Base-by-base conservation (phyloP, 371 early-diverging fungal species). In the Rhizopus sp. region DNA sequence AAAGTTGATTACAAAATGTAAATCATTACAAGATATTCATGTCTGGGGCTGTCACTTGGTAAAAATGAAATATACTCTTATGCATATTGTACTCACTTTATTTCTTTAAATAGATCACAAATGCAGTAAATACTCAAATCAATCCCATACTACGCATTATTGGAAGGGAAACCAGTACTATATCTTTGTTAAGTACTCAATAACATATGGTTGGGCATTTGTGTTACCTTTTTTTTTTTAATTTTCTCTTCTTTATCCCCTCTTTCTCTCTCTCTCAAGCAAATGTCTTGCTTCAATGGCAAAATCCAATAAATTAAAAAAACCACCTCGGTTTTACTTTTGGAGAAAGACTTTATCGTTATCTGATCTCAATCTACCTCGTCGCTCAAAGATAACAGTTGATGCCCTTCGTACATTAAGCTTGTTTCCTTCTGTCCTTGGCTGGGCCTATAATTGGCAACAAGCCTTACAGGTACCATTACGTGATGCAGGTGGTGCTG, bases 1-100 rank as follows among this genome's bases (percentile, higher is more conserved):
- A 40, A 66, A 68, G 41, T 30, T 91, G 13, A 51, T 89, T 41
- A 57, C 62, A 13, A 48, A 60, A 1, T 83, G 86, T 50, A 53
- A 62, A 16, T 56, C 57, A 7, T 68, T 93, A 49, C 51, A 70
- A 16, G 39, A 63, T 15, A 56, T 93, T 32, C 64, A 59, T 15
- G 87, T 91, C 1, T 92, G 84, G 72, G 94, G 94, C 8, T 88
- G 93, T 47, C 80, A 84, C 29, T 57, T 69, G 64, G 72, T 72
- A 72, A 57, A 29, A 16, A 8, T 42, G 8, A 5, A 13, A 0
- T 16, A 1, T 15, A 6, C 16, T 46, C 3, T 15, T 10, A 35
- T 40, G 17, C n/a, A 16, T 55, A 46, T 54, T 37, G 49, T 31
- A 55, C 41, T 15, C 33, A 50, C 13, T 29, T 35, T 13, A 46